Conservation (phyloP, 2,329 filamentous ascomycete species). For the Sporothrix mexicana region DNA sequence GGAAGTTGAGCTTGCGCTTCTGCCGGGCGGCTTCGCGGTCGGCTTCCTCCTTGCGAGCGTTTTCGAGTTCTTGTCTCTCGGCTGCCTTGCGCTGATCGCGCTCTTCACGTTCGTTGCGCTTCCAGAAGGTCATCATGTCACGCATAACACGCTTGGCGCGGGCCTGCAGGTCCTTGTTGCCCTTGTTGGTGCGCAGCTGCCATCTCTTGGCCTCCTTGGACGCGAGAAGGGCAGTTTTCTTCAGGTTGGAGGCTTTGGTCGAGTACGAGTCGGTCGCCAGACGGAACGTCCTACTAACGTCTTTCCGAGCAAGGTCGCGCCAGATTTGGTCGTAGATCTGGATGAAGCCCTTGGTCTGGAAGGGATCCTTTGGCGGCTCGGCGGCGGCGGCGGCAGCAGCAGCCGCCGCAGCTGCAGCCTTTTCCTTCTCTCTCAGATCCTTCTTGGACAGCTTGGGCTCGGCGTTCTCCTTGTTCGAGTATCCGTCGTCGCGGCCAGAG, state of each 20-base stretch:
- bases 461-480: constrained; percentile 56
- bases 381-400: constrained; percentile 37
- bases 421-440: constrained; percentile 48
- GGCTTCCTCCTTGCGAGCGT: constrained; percentile 94
- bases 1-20: constrained; percentile 98
- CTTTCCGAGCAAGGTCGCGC: constrained; percentile 91
- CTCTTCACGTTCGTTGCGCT: constrained; percentile 96
- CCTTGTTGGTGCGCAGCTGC: constrained; percentile 98
- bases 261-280: constrained; percentile 84
- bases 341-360: constrained; percentile 90
- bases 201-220: constrained; percentile 97
- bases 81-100: constrained; percentile 92
- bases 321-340: constrained; percentile 98
- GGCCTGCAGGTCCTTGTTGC: constrained; percentile 95
- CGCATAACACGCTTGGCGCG: constrained; percentile 97
- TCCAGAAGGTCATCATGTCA: constrained; percentile 99
- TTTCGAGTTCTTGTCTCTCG: constrained; percentile 94
- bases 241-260: constrained; percentile 91
- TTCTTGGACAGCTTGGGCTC: constrained; percentile 52
- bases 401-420: neutral
- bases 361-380: constrained; percentile 60
- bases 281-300: constrained; percentile 89
- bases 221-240: constrained; percentile 95
- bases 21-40: constrained; percentile 97
- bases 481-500: constrained; percentile 51